Evolutionary conservation across 306 rosid genomes (phyloP).

Genomic region (Betula pendula): DNA sequence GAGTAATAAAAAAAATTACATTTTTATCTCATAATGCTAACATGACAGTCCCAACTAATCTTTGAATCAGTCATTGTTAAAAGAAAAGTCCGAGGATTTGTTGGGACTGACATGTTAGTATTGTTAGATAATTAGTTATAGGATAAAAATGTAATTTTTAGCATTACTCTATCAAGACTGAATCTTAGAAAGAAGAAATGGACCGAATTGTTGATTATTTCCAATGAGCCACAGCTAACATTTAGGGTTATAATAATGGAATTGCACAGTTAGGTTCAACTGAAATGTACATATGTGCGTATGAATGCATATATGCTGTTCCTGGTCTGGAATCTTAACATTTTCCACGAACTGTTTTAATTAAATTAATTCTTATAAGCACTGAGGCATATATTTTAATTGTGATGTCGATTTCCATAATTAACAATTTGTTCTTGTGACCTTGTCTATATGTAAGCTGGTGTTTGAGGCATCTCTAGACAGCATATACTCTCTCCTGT

Average conservation of each 20-base stretch:
- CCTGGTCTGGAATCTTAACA: conserved; percentile 1
- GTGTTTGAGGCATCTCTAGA: conserved; percentile 48
- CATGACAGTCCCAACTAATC: too few relatives aligned
- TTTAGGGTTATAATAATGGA: background rate
- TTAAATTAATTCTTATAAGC: conserved; percentile 7
- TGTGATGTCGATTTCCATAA: conserved; percentile 30
- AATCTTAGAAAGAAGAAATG: background rate
- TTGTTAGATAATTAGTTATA: too few relatives aligned
- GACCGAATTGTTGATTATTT: background rate
- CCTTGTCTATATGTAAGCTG: conserved; percentile 56
- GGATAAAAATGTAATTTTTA: too few relatives aligned
- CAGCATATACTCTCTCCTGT: conserved; percentile 44
- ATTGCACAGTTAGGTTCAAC: conserved; percentile 4
- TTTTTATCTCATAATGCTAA: too few relatives aligned
- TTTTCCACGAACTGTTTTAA: conserved; percentile 5
- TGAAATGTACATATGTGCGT: conserved; percentile 6
- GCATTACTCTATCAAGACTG: too few relatives aligned
- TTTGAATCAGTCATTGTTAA: too few relatives aligned
- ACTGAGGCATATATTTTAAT: conserved; percentile 18
- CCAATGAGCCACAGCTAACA: background rate
- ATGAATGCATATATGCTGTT: conserved; percentile 3
- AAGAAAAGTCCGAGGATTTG: too few relatives aligned
- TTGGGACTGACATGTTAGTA: too few relatives aligned
- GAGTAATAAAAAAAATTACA: too few relatives aligned
- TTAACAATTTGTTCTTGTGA: conserved; percentile 20